These are phyloP conservation scores for Myxozyma geophila DNA, from an alignment of 805 yeast genomes.

Conservation along the genomic window DNA sequence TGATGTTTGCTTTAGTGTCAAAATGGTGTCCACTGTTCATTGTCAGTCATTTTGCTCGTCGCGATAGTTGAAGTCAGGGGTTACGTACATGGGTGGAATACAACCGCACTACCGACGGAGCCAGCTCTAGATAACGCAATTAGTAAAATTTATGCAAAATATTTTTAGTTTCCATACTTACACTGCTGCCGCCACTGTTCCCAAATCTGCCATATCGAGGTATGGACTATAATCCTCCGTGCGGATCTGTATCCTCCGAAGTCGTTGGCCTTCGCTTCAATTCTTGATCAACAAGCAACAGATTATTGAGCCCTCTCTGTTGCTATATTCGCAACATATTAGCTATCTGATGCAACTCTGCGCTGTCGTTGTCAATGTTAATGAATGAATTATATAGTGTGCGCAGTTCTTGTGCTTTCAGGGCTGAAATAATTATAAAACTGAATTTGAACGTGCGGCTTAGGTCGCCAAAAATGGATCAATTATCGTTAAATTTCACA, in stretches of 20 bases:
- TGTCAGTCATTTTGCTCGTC: background rate
- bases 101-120: constrained; percentile 31
- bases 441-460: too few species aligned
- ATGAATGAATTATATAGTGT: background rate
- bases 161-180: background rate
- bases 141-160: background rate
- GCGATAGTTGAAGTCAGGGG: background rate
- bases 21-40: constrained; percentile 29
- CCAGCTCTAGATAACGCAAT: constrained; percentile 22
- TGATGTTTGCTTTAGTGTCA: constrained; percentile 32
- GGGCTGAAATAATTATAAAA: too few species aligned
- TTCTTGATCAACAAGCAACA: background rate
- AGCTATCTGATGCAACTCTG: too few species aligned
- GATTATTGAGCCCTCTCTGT: background rate
- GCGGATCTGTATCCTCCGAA: background rate
- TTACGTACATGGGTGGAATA: constrained; percentile 32
- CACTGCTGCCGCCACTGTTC: constrained; percentile 32
- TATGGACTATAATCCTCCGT: background rate
- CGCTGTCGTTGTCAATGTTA: background rate
- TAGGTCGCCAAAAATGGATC: too few species aligned
- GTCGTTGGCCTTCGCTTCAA: too few species aligned
- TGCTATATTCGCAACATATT: too few species aligned
- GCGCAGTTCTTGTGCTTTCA: background rate
- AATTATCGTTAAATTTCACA: too few species aligned
- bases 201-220: constrained; percentile 19